Conservation (phyloP, 345 rosid genomes). For the Boechera stricta region DNA sequence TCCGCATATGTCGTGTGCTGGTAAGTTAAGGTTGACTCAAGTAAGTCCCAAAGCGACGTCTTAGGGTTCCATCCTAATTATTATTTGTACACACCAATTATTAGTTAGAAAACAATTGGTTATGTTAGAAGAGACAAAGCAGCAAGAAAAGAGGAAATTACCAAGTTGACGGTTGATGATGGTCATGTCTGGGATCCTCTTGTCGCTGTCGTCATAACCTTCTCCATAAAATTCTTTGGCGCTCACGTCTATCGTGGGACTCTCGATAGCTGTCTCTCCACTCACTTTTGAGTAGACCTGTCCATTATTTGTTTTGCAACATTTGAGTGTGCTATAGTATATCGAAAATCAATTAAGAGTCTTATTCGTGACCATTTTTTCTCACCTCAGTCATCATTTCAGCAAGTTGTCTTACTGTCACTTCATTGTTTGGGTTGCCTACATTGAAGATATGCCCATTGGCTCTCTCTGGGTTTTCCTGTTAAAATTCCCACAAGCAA, state of each 20-base stretch:
- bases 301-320: slow-evolving; percentile 17
- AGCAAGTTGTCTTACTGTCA: slow-evolving; percentile 95
- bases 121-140: slow-evolving; percentile 18
- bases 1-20: slow-evolving; percentile 97
- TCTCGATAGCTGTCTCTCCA: slow-evolving; percentile 68
- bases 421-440: slow-evolving; percentile 99
- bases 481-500: slow-evolving; percentile 13
- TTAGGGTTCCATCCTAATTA: slow-evolving; percentile 91
- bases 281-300: slow-evolving; percentile 86
- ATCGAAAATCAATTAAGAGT: not conserved
- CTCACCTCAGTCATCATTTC: slow-evolving; percentile 97
- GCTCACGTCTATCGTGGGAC: slow-evolving; percentile 84
- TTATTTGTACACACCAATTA: not conserved
- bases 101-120: slow-evolving; percentile 14
- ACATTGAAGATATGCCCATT: slow-evolving; percentile 97
- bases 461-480: slow-evolving; percentile 98
- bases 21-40: slow-evolving; percentile 91
- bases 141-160: slow-evolving; percentile 31
- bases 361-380: not conserved
- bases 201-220: slow-evolving; percentile 97
- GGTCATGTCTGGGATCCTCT: slow-evolving; percentile 99
- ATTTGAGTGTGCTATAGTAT: slow-evolving; percentile 7
- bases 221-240: slow-evolving; percentile 94
- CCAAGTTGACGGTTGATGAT: slow-evolving; percentile 92
- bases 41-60: slow-evolving; percentile 97